Evolutionary conservation across 2,329 filamentous ascomycete species (phyloP), one percentile per base, ranked within the genome.

Genomic region (Waltergamsia citrina): DNA sequence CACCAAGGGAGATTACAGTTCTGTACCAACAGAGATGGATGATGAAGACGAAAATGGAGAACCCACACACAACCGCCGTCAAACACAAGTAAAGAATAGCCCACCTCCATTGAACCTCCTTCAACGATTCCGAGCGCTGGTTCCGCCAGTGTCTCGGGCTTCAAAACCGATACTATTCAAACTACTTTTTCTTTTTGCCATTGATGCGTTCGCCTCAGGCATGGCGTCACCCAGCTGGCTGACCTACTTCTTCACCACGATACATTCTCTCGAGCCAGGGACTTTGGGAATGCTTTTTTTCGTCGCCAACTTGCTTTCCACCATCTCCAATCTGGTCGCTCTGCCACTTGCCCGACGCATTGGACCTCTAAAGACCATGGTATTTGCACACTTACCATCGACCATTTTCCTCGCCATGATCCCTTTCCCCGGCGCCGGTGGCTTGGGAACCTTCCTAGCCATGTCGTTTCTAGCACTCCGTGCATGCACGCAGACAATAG

Each of bases 401-500:
- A 65, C 80, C 7, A 54, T 85, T 18, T 78, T 77, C 42, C 65
- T 85, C 2, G 61, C 71, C 11, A 53, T 85, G 15, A 73, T 85
- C 16, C 72, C 76, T 0, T 45, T 78, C 1, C 74, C 78, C 1
- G 52, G 59, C 15, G 60, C 63, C 4, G n/a, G n/a, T 55, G 76
- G 1, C 32, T 15, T 14, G n/a, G 20, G 32, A 24, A 20, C 21
- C 9, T 33, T 14, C 51, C 64, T 0, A 71, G 85, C 36, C 60
- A 85, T 9, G 52, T 80, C 12, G 59, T 81, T 7, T 65, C 78
- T 1, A 74, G 71, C 39, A 69, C 71, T 0, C 69, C 74, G 36
- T 75, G 65, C 32, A 86, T 86, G 81, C 81, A 86, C 43, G 68
- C 72, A n/a, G n/a, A n/a, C n/a, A n/a, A n/a, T n/a, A n/a, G n/a